Evolutionary conservation across 1,284 basidiomycete species (phyloP), one percentile per base, ranked within the genome.

Genomic region (Macrocystidia cucumis): DNA sequence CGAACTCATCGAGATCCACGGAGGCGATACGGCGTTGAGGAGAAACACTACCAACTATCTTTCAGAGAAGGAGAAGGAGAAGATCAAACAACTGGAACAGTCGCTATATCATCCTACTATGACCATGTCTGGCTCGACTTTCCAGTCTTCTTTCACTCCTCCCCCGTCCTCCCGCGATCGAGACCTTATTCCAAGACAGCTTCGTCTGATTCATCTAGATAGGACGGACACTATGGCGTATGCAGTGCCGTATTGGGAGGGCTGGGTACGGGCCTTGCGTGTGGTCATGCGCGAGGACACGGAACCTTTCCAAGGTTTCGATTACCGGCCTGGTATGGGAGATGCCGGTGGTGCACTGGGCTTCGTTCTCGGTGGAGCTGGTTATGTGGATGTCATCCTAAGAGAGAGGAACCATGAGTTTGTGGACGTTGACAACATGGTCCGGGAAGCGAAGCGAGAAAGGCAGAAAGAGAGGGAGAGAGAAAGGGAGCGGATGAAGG

Each of bases 1-100:
- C 41, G 82, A 85, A 45, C 63, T 85, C 6, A 61, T 85, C 9
- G 81, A 85, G 49, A 52, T 85, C 6, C 78, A 85, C 30, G 43
- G 64, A 5, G 29, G 12, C 12, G n/a, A 30, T 9, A 18, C 11
- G n/a, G 12, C 29, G 19, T n/a, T n/a, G n/a, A n/a, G n/a, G n/a
- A n/a, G 12, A 5, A 12, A 12, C 5, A 12, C n/a, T 16, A 27
- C 25, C 25, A n/a, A n/a, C n/a, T n/a, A n/a, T n/a, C n/a, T n/a
- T n/a, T n/a, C n/a, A n/a, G n/a, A n/a, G n/a, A n/a, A n/a, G n/a
- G n/a, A n/a, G n/a, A n/a, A n/a, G n/a, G n/a, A n/a, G n/a, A n/a
- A n/a, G n/a, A n/a, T n/a, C n/a, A n/a, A n/a, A n/a, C n/a, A n/a
- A n/a, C n/a, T n/a, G n/a, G n/a, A n/a, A n/a, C n/a, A n/a, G n/a